Base-by-base conservation (phyloP, 2,329 filamentous ascomycete species). In the Taxawa tesnikishii region DNA sequence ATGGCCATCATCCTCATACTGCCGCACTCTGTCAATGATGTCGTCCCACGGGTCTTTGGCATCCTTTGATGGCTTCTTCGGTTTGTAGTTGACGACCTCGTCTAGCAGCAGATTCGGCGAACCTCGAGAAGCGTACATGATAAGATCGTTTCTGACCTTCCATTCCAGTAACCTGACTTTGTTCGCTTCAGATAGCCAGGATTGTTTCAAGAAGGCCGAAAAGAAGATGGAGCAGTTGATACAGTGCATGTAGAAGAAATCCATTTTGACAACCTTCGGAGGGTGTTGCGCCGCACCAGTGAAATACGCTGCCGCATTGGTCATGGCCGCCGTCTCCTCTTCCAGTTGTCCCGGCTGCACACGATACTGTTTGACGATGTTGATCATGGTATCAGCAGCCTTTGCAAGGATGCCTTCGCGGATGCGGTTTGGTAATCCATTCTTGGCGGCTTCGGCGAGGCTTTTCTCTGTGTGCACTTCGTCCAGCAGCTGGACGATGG, bases 171-270 rank as follows among this genome's bases (percentile, higher is more conserved):
- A 58, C 5, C 82, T 73, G 9, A 66, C 61, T 49, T 87, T 88
- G 29, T 63, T 61, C 6, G 63, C 60, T 0, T 57, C 48, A 0
- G 73, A 63, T 26, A 85, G 63, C 69, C 71, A 90, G 23, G 63
- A 42, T 41, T 67, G 67, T 8, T 59, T 58, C 47, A 76, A 68
- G 50, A 94, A 67, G 6, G 65, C 51, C 5, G 65, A 62, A 42
- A 83, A 67, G 60, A 88, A 90, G 42, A 93, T 73, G n/a, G 78
- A 77, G 8, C 65, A 63, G 48, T 80, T 94, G 43, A 88, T 60
- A 46, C 75, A 73, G 55, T 94, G 87, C 33, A 51, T 49, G 49
- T 63, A 65, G 61, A 78, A 90, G 53, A 94, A 94, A 51, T 94
- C 87, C 50, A 83, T 75, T 50, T 80, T 85, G 30, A 78, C 63